Conservation (phyloP, 805 yeast species). For the Tetrapisispora namnaoensis region DNA sequence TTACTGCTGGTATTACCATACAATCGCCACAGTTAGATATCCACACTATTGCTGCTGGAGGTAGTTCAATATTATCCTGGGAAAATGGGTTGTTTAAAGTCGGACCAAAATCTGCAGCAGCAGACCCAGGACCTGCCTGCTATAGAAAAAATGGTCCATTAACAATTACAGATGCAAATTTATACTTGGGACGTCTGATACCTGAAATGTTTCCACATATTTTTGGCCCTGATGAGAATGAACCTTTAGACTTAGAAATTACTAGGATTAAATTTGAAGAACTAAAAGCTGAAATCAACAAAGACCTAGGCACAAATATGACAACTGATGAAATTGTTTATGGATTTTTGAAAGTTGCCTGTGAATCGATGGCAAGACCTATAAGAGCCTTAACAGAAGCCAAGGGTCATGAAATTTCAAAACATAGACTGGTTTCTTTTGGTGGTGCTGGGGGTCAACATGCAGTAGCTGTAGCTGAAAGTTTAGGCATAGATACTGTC, state of each 20-base stretch:
- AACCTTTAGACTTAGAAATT: slow-evolving; percentile 50
- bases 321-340: slow-evolving; percentile 61
- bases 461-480: slow-evolving; percentile 65
- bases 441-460: slow-evolving; percentile 96
- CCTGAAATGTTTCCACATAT: slow-evolving; percentile 73
- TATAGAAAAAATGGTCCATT: slow-evolving; percentile 78
- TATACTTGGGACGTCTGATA: slow-evolving; percentile 58
- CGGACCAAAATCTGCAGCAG: slow-evolving; percentile 81
- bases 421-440: slow-evolving; percentile 69
- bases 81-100: slow-evolving; percentile 66
- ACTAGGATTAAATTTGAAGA: slow-evolving; percentile 42
- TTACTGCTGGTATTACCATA: slow-evolving; percentile 73
- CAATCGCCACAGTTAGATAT: slow-evolving; percentile 80
- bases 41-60: slow-evolving; percentile 79
- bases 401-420: slow-evolving; percentile 57
- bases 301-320: slow-evolving; percentile 31
- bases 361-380: slow-evolving; percentile 86
- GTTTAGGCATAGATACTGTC: slow-evolving; percentile 58
- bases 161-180: slow-evolving; percentile 79
- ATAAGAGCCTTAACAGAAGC: slow-evolving; percentile 78
- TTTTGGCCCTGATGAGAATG: slow-evolving; percentile 72
- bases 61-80: slow-evolving; percentile 61
- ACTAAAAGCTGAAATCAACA: slow-evolving; percentile 49
- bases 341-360: slow-evolving; percentile 77
- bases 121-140: slow-evolving; percentile 87